Percentiles rank a stretch among this genome's conserved stretches.
Evolutionary conservation across 768 basidiomycete genomes (phyloP).

Genomic region (Naganishia kalamii): DNA sequence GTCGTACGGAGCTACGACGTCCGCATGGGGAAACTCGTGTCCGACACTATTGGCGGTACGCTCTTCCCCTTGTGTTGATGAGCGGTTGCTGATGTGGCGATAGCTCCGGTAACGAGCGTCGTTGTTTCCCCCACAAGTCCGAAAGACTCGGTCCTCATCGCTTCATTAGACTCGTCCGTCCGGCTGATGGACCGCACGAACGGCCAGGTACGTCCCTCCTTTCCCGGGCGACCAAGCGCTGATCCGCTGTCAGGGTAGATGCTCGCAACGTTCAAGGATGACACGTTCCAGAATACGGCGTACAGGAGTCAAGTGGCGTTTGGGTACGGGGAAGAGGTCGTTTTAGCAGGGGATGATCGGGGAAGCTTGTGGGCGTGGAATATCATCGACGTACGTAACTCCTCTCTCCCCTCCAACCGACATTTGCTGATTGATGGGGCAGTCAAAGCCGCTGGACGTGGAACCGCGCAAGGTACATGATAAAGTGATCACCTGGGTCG

Average conservation of each 20-base stretch:
- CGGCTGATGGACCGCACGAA: constrained; percentile 76
- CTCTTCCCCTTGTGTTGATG: no score
- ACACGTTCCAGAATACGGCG: constrained; percentile 15
- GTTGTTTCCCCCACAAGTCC: constrained; percentile 55
- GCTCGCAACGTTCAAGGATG: constrained; percentile 66
- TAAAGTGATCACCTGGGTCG: constrained; percentile 84
- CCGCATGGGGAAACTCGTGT: constrained; percentile 79
- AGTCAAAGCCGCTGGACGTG: constrained; percentile 49
- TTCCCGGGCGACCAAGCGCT: background rate
- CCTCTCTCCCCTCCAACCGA: background rate
- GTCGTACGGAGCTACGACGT: constrained; percentile 89
- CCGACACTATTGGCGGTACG: constrained; percentile 86
- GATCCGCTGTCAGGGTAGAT: constrained; percentile 52
- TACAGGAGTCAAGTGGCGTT: constrained; percentile 79
- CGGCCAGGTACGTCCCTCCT: constrained; percentile 49
- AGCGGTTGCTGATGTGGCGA: no score
- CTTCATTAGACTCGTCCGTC: constrained; percentile 75
- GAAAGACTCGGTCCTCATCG: constrained; percentile 68
- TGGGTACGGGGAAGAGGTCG: constrained; percentile 70
- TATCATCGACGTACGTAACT: constrained; percentile 66
- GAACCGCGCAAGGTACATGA: constrained; percentile 73
- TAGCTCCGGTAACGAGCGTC: constrained; percentile 82
- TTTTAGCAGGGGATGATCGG: constrained; percentile 83
- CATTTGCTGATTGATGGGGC: background rate
- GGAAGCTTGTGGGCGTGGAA: constrained; percentile 91